A percentile compares a stretch with the other conserved stretches of the same genome.
Conservation (phyloP, 768 basidiomycete species). For the Candolleomyces aberdarensis region DNA sequence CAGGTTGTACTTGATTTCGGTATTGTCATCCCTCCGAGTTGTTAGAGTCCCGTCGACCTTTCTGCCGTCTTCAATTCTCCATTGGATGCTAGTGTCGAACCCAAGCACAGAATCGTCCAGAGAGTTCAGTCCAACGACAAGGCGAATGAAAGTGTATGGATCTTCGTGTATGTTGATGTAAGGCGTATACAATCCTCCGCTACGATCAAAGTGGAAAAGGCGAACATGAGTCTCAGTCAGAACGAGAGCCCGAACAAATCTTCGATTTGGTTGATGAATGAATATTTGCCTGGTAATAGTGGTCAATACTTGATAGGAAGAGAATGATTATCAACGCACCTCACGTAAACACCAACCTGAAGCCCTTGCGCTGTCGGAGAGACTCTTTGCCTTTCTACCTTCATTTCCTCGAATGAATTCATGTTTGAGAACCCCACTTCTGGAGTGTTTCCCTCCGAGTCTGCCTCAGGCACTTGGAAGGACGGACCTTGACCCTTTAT, state of each 20-base stretch:
- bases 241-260: background rate
- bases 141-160: background rate
- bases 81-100: background rate
- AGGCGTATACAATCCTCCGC: background rate
- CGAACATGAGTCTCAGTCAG: background rate
- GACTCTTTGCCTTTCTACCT: too few species aligned
- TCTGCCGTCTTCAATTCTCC: background rate
- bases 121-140: conserved; percentile 1
- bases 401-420: too few species aligned
- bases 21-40: background rate
- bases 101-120: background rate
- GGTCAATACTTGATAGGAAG: background rate
- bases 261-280: background rate
- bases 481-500: background rate
- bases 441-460: too few species aligned
- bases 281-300: background rate
- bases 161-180: conserved; percentile 4
- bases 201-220: conserved; percentile 1
- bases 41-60: background rate
- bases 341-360: background rate
- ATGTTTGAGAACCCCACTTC: too few species aligned
- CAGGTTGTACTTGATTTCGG: background rate
- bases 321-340: background rate
- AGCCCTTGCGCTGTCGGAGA: background rate
- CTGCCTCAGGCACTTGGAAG: background rate